These are phyloP conservation scores for Blastomyces percursus DNA, from an alignment of 2,329 filamentous ascomycete species.

Conservation along the genomic window DNA sequence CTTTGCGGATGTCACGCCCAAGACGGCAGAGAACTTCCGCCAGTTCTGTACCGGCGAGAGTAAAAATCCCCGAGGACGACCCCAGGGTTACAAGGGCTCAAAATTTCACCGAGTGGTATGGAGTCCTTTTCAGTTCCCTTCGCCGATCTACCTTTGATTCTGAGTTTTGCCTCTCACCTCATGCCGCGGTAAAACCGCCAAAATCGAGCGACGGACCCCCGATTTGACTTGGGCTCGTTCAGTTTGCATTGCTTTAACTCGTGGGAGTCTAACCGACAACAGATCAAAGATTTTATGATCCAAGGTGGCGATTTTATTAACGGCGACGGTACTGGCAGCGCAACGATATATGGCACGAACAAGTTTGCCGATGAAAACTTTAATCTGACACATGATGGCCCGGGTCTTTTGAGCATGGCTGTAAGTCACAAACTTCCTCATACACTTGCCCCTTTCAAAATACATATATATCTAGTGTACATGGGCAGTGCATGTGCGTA, in stretches of 20 bases:
- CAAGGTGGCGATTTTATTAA: slow-evolving; percentile 95
- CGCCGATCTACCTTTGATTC: not conserved
- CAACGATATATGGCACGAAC: slow-evolving; percentile 75
- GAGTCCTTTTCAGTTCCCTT: not conserved
- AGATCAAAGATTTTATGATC: slow-evolving; percentile 97
- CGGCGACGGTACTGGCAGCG: slow-evolving; percentile 80
- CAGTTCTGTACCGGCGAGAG: slow-evolving; percentile 93
- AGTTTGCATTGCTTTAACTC: not conserved
- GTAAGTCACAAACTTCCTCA: slow-evolving; percentile 35
- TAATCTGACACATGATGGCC: slow-evolving; percentile 60
- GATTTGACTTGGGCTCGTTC: not conserved
- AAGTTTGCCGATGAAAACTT: slow-evolving; percentile 91
- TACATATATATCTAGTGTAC: not conserved
- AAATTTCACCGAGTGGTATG: slow-evolving; percentile 84
- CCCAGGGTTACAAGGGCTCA: slow-evolving; percentile 87
- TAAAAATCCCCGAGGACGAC: slow-evolving; percentile 62
- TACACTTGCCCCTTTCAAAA: not conserved
- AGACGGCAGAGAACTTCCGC: slow-evolving; percentile 92
- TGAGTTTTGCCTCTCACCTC: not conserved
- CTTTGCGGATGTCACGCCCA: slow-evolving; percentile 71
- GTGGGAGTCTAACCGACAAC: not conserved
- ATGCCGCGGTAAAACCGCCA: too few species aligned
- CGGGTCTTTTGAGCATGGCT: slow-evolving; percentile 85
- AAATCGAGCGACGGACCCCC: too few species aligned
- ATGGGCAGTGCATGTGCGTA: not conserved